Evolutionary conservation across 2,329 filamentous ascomycete species (phyloP), one percentile per base, ranked within the genome.

Genomic region (Colletotrichum camelliae): DNA sequence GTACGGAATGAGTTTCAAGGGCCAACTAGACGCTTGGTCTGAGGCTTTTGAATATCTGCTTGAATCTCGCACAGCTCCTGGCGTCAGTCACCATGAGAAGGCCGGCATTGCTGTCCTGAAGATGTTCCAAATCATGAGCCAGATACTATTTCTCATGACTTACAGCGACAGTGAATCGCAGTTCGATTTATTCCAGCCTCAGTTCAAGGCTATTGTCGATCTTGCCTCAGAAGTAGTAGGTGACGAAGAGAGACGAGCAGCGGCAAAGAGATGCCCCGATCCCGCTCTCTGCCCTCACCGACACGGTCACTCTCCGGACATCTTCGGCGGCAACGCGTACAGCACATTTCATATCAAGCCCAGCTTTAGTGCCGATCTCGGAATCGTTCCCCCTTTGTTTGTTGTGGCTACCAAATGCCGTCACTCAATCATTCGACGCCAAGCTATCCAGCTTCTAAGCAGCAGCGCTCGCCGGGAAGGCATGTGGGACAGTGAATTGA

Each of bases 321-420:
- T 83, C 69, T 88, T 86, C 75, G 84, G 83, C 12, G 84, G 85
- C 10, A 84, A 86, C 58, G 84, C 85, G 37, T 88, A 87, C 73
- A 85, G 85, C 8, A 84, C 89, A 0, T 82, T 82, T 37, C 89
- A 91, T 77, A 89, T 92, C 80, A 91, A 90, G 80, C 89, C 90
- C 2, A 91, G 89, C 78, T 94, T 94, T 81, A 91, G 91, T 58
- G 89, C 92, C 29, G 91, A 93, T 67, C 82, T 93, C 13, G 92
- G 92, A 21, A 90, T 94, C 70, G 88, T 94, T 6, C 90, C 92
- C 5, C 91, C 92, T 1, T 86, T 94, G 1, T 94, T 91, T 77
- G 88, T 93, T 7, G 90, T 92, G n/a, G 92, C 91, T 8, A 93
- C 91, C 8, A 93, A 93, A 80, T 94, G 92, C 79, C 88, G 92